Evolutionary conservation across 1,284 basidiomycete species (phyloP), one percentile per base, ranked within the genome.

Genomic region (Puccinia novopanici): DNA sequence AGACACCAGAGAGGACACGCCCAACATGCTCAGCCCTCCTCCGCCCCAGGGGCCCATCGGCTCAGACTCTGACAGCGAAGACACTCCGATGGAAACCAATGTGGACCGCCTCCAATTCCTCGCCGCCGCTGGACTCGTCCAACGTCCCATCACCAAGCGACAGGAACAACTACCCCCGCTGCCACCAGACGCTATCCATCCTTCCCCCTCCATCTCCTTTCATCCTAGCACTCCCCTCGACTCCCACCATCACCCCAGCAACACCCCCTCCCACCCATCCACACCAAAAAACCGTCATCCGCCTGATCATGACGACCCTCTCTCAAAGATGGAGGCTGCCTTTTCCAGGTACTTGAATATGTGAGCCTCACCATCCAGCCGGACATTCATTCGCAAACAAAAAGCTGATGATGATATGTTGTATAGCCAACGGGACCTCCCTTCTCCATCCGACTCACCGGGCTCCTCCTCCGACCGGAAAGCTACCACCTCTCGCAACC

Each of bases 281-380:
- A 45, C 27, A 30, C 15, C 37, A 15, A 54, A 57, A 40, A 24
- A 37, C 57, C n/a, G 24, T 55, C 2, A 19, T 22, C 37, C 40
- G 37, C 30, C 12, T 13, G 63, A 48, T 10, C 24, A 48, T 17
- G 63, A 67, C 48, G 63, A 67, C n/a, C 63, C 63, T 13, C 63
- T 67, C 6, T 67, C 57, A 50, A 75, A 75, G 22, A 45, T 75
- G 73, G 55, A 75, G 63, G 57, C 57, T 22, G 73, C 73, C 30
- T 63, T 75, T 19, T 48, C 73, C 24, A 75, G 73, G 30, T 75
- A 75, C 59, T 61, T 75, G 73, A 75, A 52, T 27, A 42, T 75
- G 73, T 75, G 19, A 30, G 54, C 63, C 2, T 34, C 24, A 27
- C 22, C 45, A 67, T 48, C 12, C 67, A 48, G 13, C 24, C 8